Evolutionary conservation across 129 eudicot species (phyloP).

Genomic region (Helianthus tuberosus): DNA sequence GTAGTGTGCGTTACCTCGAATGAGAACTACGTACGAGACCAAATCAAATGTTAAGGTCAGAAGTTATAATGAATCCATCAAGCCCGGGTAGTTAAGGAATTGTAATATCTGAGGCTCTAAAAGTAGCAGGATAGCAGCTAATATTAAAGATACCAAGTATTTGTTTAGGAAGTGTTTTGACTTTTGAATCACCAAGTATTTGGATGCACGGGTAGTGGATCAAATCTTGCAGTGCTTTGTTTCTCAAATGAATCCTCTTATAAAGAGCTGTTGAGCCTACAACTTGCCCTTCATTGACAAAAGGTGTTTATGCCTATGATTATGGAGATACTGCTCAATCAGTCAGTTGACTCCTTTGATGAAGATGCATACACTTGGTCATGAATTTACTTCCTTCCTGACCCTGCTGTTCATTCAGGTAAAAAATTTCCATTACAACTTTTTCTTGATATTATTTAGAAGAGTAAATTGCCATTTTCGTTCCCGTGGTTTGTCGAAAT

Average conservation of each 20-base stretch:
- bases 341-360: constrained; percentile 68
- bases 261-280: constrained; percentile 90
- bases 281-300: constrained; percentile 91
- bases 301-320: constrained; percentile 85
- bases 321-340: constrained; percentile 87
- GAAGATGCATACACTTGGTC: constrained; percentile 99
- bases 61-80: constrained; percentile 48
- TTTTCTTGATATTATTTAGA: background rate
- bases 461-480: too few relatives aligned
- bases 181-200: constrained; percentile 77
- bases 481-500: too few relatives aligned
- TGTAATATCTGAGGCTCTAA: constrained; percentile 97
- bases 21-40: too few relatives aligned
- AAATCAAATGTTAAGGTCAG: too few relatives aligned
- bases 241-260: constrained; percentile 85
- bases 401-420: constrained; percentile 99
- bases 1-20: too few relatives aligned
- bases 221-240: constrained; percentile 87
- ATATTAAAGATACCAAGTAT: constrained; percentile 67
- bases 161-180: constrained; percentile 73
- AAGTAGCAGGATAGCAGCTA: constrained; percentile 52
- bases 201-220: constrained; percentile 97
- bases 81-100: constrained; percentile 95
- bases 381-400: constrained; percentile 72
- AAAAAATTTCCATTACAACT: background rate